phyloP scores from a whole-genome alignment of 805 yeast genomes.

The Metschnikowia similis region DNA sequence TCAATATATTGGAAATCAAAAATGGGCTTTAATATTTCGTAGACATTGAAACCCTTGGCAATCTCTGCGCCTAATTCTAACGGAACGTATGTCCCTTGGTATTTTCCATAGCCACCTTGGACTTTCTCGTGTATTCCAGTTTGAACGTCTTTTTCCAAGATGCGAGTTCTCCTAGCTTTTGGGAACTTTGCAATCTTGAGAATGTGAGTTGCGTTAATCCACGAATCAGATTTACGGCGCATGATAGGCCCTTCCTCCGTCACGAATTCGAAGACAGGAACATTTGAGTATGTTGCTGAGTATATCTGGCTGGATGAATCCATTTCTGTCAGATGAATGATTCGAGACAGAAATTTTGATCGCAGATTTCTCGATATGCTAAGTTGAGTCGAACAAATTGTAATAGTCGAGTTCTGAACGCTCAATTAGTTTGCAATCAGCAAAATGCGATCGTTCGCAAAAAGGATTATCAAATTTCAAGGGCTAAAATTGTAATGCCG shows the following conservation, averaged over 20 bases:
- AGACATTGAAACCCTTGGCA: slow-evolving; percentile 38
- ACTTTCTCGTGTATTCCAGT: slow-evolving; percentile 66
- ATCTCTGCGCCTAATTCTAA: slow-evolving; percentile 37
- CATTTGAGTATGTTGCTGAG: slow-evolving; percentile 73
- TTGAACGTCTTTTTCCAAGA: slow-evolving; percentile 60
- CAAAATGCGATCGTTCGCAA: background rate
- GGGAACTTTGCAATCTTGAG: slow-evolving; percentile 66
- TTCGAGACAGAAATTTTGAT: background rate
- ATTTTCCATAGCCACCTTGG: slow-evolving; percentile 71
- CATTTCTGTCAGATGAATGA: background rate
- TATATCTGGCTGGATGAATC: slow-evolving; percentile 36
- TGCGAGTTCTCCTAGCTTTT: slow-evolving; percentile 57
- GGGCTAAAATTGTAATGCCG: background rate
- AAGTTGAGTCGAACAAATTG: background rate
- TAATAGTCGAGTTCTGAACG: background rate
- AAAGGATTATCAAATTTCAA: background rate
- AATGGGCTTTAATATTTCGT: slow-evolving; percentile 57
- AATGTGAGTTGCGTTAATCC: slow-evolving; percentile 71
- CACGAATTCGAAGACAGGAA: slow-evolving; percentile 64
- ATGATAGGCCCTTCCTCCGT: slow-evolving; percentile 67
- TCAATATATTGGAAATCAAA: slow-evolving; percentile 53
- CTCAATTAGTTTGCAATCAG: background rate
- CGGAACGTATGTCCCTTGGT: slow-evolving; percentile 51
- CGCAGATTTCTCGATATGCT: background rate
- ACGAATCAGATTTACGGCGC: slow-evolving; percentile 60